A percentile compares a stretch with the other conserved stretches of the same genome.
Evolutionary conservation across 345 rosid species (phyloP).

Genomic region (Salix suchowensis): DNA sequence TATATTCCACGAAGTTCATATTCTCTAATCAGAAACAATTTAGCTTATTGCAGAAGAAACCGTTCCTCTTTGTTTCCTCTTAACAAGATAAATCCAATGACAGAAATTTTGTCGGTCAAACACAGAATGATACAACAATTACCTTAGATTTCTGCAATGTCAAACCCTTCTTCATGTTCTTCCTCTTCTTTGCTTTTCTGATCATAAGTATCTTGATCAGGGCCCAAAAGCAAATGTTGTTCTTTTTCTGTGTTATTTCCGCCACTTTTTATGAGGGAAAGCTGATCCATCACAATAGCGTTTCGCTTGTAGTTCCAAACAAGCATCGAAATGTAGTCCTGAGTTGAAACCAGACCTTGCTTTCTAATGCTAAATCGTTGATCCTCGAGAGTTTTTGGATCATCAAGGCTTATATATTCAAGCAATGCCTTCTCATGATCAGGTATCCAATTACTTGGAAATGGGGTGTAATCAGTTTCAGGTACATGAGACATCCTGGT

Average conservation of each 20-base stretch:
- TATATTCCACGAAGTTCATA: neutral
- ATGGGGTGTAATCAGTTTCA: conserved; percentile 81
- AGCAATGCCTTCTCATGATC: conserved; percentile 78
- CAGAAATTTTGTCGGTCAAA: neutral
- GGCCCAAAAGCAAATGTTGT: neutral
- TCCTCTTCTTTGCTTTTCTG: conserved; percentile 15
- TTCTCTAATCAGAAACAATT: neutral
- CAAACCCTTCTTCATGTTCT: conserved; percentile 12
- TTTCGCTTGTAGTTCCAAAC: conserved; percentile 98
- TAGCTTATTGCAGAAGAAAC: neutral
- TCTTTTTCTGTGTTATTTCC: conserved; percentile 23
- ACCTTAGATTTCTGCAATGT: conserved; percentile 18
- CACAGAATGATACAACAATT: neutral
- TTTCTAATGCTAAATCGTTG: conserved; percentile 57
- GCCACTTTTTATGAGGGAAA: conserved; percentile 40
- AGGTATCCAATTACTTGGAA: conserved; percentile 83
- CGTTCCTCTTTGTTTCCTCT: neutral
- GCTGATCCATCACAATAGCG: conserved; percentile 58
- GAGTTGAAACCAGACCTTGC: conserved; percentile 86
- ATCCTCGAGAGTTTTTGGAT: conserved; percentile 72
- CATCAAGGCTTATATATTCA: conserved; percentile 73
- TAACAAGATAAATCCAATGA: neutral
- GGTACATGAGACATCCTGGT: conserved; percentile 96
- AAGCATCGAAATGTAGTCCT: conserved; percentile 83
- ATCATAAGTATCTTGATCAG: neutral